These are phyloP conservation scores for button mushroom (Agaricus bisporus) DNA, from an alignment of 768 basidiomycete genomes.

Conservation along the genomic window DNA sequence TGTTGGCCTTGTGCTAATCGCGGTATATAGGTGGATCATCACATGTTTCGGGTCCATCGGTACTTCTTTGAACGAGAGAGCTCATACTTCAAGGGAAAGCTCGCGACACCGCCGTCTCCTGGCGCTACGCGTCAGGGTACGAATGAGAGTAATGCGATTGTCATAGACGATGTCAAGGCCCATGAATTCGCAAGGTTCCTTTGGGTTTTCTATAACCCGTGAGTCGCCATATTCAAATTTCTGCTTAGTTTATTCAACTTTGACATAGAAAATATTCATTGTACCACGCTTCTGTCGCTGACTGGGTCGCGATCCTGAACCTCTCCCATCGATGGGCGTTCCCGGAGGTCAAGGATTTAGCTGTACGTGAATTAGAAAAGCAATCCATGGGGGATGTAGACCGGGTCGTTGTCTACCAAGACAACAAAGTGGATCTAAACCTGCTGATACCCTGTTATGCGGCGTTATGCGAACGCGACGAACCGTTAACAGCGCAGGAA, in stretches of 20 bases:
- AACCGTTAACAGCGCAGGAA: conserved; percentile 47
- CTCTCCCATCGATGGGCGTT: conserved; percentile 56
- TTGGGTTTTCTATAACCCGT: conserved; percentile 57
- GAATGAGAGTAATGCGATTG: conserved; percentile 34
- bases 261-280: conserved; percentile 44
- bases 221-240: conserved; percentile 10
- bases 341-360: conserved; percentile 41
- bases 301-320: conserved; percentile 50
- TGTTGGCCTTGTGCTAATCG: not conserved
- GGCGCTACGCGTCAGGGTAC: conserved; percentile 29
- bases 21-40: conserved; percentile 43
- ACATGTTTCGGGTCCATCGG: conserved; percentile 50
- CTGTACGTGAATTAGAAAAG: conserved; percentile 49
- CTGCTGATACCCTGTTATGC: conserved; percentile 49
- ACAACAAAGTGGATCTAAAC: conserved; percentile 38
- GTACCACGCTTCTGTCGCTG: conserved; percentile 40
- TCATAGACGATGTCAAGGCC: conserved; percentile 28
- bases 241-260: not conserved
- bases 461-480: conserved; percentile 42
- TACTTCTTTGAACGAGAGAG: conserved; percentile 66
- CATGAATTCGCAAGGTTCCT: conserved; percentile 40
- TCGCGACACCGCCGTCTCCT: conserved; percentile 25
- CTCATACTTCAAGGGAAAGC: conserved; percentile 31
- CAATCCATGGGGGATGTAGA: conserved; percentile 38
- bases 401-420: conserved; percentile 52